Evolutionary conservation across 495 filamentous ascomycete species (phyloP), one percentile per base, ranked within the genome.

Genomic region (Jackrogersella multiformis): DNA sequence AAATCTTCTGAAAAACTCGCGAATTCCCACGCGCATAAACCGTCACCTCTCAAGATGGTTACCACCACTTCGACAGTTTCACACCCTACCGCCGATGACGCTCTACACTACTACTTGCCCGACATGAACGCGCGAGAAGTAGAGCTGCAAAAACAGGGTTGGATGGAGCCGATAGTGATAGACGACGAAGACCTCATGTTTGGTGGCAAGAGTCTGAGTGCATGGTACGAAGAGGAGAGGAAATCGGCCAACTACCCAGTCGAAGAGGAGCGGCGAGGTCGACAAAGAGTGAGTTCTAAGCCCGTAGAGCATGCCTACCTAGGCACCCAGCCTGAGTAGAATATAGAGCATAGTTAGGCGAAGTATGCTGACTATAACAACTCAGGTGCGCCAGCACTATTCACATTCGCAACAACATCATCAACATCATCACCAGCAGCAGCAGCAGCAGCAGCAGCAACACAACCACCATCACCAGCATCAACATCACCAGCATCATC

Each of bases 171-270:
- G 5, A 84, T 81, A 42, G 78, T 79, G 46, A 86, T 86, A 69
- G 82, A 86, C 24, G 84, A 86, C 65, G 80, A 82, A 23, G 84
- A 86, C 64, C 71, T 86, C 26, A 86, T 78, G 77, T 86, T 85
- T 54, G 82, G 83, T 38, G 84, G 84, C 41, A 85, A 86, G 75
- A 79, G 82, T 21, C 55, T 86, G 36, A 83, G 82, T 71, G 69
- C 81, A 8, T 83, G 83, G 77, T 84, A 85, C 66, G 84, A 86
- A 70, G 83, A 85, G 69, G 83, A 85, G 45, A 70, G 80, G 9
- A 75, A 74, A 42, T 66, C 75, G 49, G 52, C 77, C 18, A 76
- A 75, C 69, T 69, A 45, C 63, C 68, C 76, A 13, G 76, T 74
- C 4, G 79, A 82, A 52, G 77, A 82, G 61, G 79, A 84, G 66